These are phyloP conservation scores for Plasmodium gonderi DNA, from an alignment of 169 alveolate species.

Conservation along the genomic window DNA sequence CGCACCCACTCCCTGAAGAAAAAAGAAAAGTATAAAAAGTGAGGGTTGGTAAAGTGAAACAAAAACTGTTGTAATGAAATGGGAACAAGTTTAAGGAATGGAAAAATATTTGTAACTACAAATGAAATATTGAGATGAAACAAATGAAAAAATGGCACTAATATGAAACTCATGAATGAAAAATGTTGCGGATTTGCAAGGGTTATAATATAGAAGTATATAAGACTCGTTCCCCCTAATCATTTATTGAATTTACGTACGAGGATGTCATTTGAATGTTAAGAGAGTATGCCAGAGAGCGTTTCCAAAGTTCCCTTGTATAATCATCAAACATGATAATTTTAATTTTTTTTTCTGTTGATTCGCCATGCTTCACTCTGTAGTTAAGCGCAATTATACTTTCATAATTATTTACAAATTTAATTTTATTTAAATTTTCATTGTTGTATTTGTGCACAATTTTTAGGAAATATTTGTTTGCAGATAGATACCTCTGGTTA, in stretches of 20 bases:
- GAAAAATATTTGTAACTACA: no score
- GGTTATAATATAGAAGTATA: no score
- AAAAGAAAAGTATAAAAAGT: not conserved
- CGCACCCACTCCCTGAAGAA: constrained; percentile 72
- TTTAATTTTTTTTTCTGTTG: constrained; percentile 52
- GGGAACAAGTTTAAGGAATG: no score
- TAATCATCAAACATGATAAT: constrained; percentile 72
- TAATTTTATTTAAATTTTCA: constrained; percentile 34
- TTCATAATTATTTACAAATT: constrained; percentile 56
- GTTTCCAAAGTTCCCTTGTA: constrained; percentile 72
- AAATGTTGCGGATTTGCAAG: no score
- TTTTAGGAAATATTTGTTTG: constrained; percentile 56
- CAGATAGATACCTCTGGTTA: constrained; percentile 27
- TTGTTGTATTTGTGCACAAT: constrained; percentile 55
- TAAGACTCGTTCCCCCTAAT: not conserved
- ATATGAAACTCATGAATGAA: no score
- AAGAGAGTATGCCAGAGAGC: constrained; percentile 39
- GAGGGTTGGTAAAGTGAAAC: not conserved
- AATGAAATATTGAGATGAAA: no score
- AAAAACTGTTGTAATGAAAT: no score
- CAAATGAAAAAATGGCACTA: no score
- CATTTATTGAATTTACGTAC: constrained; percentile 3
- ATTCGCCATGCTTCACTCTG: constrained; percentile 12
- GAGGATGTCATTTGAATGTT: constrained; percentile 70
- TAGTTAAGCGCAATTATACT: constrained; percentile 26